Conservation (phyloP, 202 grass and related monocot species). For the Setaria italica region DNA sequence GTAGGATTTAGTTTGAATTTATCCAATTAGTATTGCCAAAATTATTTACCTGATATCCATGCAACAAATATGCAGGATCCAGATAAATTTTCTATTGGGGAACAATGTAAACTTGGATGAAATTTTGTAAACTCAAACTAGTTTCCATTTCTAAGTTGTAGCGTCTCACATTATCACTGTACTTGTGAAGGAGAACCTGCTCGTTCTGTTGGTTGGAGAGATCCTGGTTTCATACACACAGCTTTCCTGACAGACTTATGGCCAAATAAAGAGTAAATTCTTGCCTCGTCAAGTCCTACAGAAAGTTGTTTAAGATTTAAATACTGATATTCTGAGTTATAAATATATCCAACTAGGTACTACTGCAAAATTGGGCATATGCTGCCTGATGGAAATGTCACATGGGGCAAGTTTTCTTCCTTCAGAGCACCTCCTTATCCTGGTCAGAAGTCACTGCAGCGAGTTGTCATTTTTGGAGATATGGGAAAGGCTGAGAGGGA, state of each 20-base stretch:
- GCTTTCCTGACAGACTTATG: constrained; percentile 76
- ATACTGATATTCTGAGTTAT: not conserved
- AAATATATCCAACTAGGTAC: constrained; percentile 48
- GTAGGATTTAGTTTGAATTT: not conserved
- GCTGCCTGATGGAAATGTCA: constrained; percentile 51
- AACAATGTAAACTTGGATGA: not conserved
- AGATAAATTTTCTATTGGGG: not conserved
- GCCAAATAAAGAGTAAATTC: constrained; percentile 73
- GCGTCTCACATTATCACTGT: not conserved
- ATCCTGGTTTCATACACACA: constrained; percentile 94
- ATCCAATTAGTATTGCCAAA: not conserved
- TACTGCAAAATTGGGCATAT: constrained; percentile 80
- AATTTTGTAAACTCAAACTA: not conserved
- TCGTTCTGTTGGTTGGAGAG: constrained; percentile 83
- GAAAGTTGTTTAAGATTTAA: not conserved
- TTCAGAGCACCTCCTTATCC: constrained; percentile 86
- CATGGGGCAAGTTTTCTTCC: constrained; percentile 78
- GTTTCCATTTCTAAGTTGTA: not conserved
- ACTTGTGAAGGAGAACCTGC: constrained; percentile 72
- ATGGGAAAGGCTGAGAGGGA: constrained; percentile 98
- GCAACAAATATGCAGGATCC: not conserved
- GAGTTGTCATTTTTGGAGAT: constrained; percentile 89
- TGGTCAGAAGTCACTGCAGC: constrained; percentile 80
- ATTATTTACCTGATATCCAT: not conserved
- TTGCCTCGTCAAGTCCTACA: not conserved